Base-by-base conservation (phyloP, 75 land plant species). In the Cunninghamia lanceolata region DNA sequence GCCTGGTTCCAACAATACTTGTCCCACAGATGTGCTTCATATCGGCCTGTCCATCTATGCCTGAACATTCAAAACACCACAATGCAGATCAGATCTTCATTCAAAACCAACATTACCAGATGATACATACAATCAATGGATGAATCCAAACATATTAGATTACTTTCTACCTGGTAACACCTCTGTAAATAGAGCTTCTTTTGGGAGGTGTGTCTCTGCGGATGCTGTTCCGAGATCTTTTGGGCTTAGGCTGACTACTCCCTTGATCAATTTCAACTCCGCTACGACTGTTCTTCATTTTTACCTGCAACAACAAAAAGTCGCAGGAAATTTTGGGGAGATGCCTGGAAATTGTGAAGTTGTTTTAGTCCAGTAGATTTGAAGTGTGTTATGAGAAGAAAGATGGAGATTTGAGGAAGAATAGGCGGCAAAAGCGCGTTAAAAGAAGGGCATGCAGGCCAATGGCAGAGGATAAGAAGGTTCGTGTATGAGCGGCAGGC, bases 11-110 rank as follows among this genome's bases (percentile, higher is more conserved):
- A 91, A 46, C 83, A 82, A 43, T n/a, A 53, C 82, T 92, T 94
- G 87, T 94, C 96, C 96, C 96, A 94, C 32, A 94, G 89, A 81
- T 94, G 96, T 54, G 96, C 96, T 83, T 94, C 96, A 83, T 86
- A 94, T 76, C 96, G 88, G 25, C 96, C 92, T 1, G 96, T 93
- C 94, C 94, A 94, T 87, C 96, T 87, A 70, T 91, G 92, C 85
- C 92, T 91, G 79, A 0, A 11, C 75, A 34, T 13, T 10, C 13
- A 68, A 30, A 28, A 68, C 87, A 16, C 7, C 78, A 75, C 40
- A 83, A 77, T 38, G 16, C 21, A 4, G 4, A 66, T 21, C 0
- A 66, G 3, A 5, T 0, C 70, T 25, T 10, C 11, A 30, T 25
- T n/a, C 34, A n/a, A 1, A 70, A 11, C 74, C 30, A 32, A 70